Base-by-base conservation (phyloP, 176 grass and related monocot species). In the Elaeis guineensis region DNA sequence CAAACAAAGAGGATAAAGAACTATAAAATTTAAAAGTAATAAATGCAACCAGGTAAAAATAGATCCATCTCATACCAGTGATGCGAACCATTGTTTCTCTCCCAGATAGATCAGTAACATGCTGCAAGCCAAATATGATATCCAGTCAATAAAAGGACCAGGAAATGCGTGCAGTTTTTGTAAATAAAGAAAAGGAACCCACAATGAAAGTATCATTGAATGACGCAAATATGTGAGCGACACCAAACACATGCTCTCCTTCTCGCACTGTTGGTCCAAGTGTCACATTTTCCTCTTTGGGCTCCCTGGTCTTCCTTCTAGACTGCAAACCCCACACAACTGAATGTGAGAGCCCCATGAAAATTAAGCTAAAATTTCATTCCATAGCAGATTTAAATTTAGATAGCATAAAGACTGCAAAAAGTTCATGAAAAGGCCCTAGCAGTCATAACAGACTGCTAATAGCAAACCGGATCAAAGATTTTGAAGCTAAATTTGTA, bases 141-240 rank as follows among this genome's bases (percentile, higher is more conserved):
- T n/a, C 16, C 49, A 28, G 9, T 53, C 50, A 54, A 54, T 19
- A 16, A 26, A 50, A 17, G 16, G 22, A 2, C 0, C 18, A 0
- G 1, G 24, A 14, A 58, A 4, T 12, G 20, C 2, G 3, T 50
- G 11, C 16, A 19, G 4, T 55, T 73, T 81, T 72, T 44, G 35
- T 44, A 44, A 12, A 44, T 44, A 44, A 44, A 44, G 9, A 12
- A 44, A 44, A 14, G 11, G 11, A 9, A 44, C 35, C 11, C 35
- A 93, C 84, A 67, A 93, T 84, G 23, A 93, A 93, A 8, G 84
- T 93, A 56, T 93, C 89, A 17, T 93, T 93, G 80, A 93, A 93
- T 14, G 89, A 93, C 16, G 83, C 89, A 58, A 81, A 93, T 69
- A 93, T 78, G 58, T 64, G 89, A 17, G 83, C 89, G 28, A 93